Evolutionary conservation across 805 yeast genomes (phyloP).

Genomic region (Candida nanaspora): DNA sequence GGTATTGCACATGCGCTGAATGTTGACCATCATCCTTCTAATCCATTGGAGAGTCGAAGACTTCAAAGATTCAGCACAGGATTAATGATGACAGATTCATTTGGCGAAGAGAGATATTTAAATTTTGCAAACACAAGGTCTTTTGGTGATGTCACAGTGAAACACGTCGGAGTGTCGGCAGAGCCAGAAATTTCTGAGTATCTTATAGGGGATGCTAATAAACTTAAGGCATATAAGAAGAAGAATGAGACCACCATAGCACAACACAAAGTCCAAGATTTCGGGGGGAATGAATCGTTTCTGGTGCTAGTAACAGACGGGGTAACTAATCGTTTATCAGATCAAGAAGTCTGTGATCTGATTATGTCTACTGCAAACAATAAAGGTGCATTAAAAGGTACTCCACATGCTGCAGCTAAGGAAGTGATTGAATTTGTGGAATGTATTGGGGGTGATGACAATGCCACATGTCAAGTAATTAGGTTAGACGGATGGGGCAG

Average conservation of each 20-base stretch:
- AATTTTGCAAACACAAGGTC: constrained; percentile 87
- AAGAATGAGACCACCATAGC: constrained; percentile 13
- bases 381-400: constrained; percentile 61
- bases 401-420: constrained; percentile 80
- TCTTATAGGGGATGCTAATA: constrained; percentile 53
- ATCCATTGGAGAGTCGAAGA: constrained; percentile 69
- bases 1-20: constrained; percentile 81
- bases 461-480: constrained; percentile 85
- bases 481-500: constrained; percentile 88
- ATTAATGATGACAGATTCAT: constrained; percentile 75
- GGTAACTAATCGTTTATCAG: constrained; percentile 68
- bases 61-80: constrained; percentile 57
- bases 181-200: constrained; percentile 82
- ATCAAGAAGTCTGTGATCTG: constrained; percentile 88
- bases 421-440: constrained; percentile 81
- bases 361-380: constrained; percentile 61
- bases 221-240: constrained; percentile 26
- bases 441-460: constrained; percentile 87
- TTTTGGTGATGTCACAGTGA: constrained; percentile 82
- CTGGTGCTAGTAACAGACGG: constrained; percentile 84
- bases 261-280: constrained; percentile 20
- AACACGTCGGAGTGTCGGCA: constrained; percentile 78
- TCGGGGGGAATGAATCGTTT: constrained; percentile 86
- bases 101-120: constrained; percentile 81
- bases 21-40: constrained; percentile 79